Evolutionary conservation across 441 rosid species (phyloP), one percentile per base, ranked within the genome.

Genomic region (Euphorbia celastroides): DNA sequence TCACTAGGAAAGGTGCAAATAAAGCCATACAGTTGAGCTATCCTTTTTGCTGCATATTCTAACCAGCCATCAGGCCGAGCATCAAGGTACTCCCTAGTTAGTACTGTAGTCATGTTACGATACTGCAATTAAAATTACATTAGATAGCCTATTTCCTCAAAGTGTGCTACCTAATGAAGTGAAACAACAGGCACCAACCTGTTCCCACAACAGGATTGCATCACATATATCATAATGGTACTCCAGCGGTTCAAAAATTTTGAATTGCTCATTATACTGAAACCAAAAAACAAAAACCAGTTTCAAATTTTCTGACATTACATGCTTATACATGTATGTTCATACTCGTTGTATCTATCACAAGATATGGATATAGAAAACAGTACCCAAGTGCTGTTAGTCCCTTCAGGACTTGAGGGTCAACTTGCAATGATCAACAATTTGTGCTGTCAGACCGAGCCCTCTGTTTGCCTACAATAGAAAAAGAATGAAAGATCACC

Each of bases 351-450:
- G 56, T 4, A 31, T 7, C 38, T 11, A 48, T 8, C 23, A 2
- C 7, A 25, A 65, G 14, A 65, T 17, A 54, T n/a, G 13, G 13
- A 54, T 23, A 70, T 5, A 72, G 60, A 51, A 46, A 71, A 30
- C 80, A 60, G n/a, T 51, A 94, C 98, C 99, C 98, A 94, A 58
- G 98, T 89, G 80, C 97, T 94, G 78, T 94, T 91, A 57, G 97
- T 94, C 81, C 96, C 97, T 68, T 80, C 64, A 34, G 99, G 99
- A 94, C 83, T 88, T 89, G 32, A 94, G 93, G 68, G 79, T 75
- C 77, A 94, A 72, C 63, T 87, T 88, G 78, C 99, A 94, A 48
- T 88, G 91, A 70, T 91, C 96, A 26, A 79, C 74, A 17, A 86
- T 77, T 55, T 80, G 80, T 8, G 96, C 91, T 27, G 90, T 75